Base-by-base conservation (phyloP, 2,329 filamentous ascomycete species). In the Alternaria arbusti region DNA sequence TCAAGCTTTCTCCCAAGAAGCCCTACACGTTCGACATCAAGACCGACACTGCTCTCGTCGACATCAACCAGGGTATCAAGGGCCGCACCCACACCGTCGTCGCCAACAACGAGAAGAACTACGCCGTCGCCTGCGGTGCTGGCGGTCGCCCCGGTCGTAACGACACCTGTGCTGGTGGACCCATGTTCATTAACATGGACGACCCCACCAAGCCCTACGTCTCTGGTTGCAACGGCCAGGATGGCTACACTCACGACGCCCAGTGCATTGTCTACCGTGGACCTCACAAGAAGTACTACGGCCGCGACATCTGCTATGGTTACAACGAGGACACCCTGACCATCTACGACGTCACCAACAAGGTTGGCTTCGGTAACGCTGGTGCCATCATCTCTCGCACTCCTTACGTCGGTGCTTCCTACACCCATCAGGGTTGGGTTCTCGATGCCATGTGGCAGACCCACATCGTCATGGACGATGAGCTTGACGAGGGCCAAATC, bases 341-440 rank as follows among this genome's bases (percentile, higher is more conserved):
- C 61, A 85, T 86, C 64, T 78, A 83, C 72, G 84, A 87, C 51
- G 83, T 86, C 7, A 85, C 83, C 54, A 79, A 86, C 77, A 86
- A 86, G 78, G 81, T 84, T 57, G 79, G 86, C 70, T 84, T 85
- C 74, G 81, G 84, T 12, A 63, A 54, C 36, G 88, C 87, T 72
- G 73, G 84, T 84, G 72, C 85, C 83, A 80, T 87, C 71, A 84
- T 88, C 74, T 87, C 85, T 26, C 81, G 82, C 61, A 87, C 85
- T 2, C 82, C 82, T 0, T 88, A 88, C 73, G 80, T 83, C 28
- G 86, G 86, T 44, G 84, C 84, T 10, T 75, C 80, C 5, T 89
- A 88, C 78, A 87, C 86, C 13, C 87, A 89, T 68, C 86, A 88
- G 72, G 87, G 87, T 6, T 87, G 86, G 86, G 78, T 88, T 4